Base-by-base conservation (phyloP, 1,139 yeast genomes). In the Scheffersomyces segobiensis region DNA sequence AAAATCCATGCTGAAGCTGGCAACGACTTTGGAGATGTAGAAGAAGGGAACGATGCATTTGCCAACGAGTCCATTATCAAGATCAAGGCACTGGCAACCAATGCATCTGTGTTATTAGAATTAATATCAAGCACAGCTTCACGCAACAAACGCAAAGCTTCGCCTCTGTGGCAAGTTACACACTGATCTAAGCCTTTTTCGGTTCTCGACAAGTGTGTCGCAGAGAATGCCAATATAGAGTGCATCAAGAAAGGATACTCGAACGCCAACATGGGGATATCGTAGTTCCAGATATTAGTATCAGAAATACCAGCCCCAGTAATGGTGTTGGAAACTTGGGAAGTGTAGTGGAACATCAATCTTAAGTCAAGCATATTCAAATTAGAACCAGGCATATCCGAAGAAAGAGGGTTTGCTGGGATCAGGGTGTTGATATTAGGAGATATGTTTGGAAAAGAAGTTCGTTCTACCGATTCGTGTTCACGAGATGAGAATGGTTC, bases 1-100 rank as follows among this genome's bases (percentile, higher is more conserved):
- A 92, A 95, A 58, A 93, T 88, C 98, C 98, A 93, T 0, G 98
- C 97, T 7, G 95, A 88, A 1, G 98, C 95, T 1, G 97, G 97
- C 57, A 93, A 76, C 5, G 91, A 84, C 64, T 86, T 87, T 3
- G 83, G 83, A 4, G 81, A 76, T 42, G 88, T 82, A 3, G 87
- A 80, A 5, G 85, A 80, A 2, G 97, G 93, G 52, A 88, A 80
- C 2, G 96, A 87, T 0, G 98, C 98, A 73, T 93, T 93, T 3
- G 98, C 98, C 62, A 93, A 78, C 0, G 98, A 90, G 71, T 93
- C 98, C 89, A 93, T 89, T 59, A 93, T 93, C 57, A 93, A 78
- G 53, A 93, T 87, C 64, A 93, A 83, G 0, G 98, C 97, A 58
- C 96, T 87, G 0, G 98, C 97, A 14, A 93, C 97, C 59, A 93